These are phyloP conservation scores for Suhomyces anneliseae DNA, from an alignment of 1,139 yeast genomes.

Conservation along the genomic window DNA sequence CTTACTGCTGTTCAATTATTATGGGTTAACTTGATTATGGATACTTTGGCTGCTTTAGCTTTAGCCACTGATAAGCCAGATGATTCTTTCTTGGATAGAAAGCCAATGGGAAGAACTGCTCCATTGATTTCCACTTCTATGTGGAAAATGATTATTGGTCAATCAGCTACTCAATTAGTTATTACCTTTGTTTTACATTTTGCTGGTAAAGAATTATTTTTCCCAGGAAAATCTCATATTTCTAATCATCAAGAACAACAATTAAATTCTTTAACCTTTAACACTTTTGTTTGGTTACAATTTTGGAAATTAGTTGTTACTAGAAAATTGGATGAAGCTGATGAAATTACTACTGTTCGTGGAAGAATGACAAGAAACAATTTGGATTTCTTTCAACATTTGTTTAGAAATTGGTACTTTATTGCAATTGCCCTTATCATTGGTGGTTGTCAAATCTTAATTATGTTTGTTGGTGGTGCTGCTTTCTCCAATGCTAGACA, in stretches of 20 bases:
- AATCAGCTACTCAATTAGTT: constrained; percentile 71
- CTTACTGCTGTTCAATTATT: constrained; percentile 94
- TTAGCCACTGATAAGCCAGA: constrained; percentile 97
- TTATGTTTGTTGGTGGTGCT: constrained; percentile 97
- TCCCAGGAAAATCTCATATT: constrained; percentile 30
- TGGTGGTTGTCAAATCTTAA: constrained; percentile 79
- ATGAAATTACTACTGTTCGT: constrained; percentile 55
- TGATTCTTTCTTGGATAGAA: constrained; percentile 69
- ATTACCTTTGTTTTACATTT: constrained; percentile 82
- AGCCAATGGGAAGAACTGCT: constrained; percentile 81
- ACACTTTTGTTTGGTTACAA: constrained; percentile 97
- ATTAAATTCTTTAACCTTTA: constrained; percentile 83
- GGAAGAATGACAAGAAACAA: constrained; percentile 61
- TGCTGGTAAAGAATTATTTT: constrained; percentile 67
- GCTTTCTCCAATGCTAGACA: constrained; percentile 83
- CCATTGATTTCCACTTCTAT: constrained; percentile 85
- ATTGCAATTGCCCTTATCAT: constrained; percentile 68
- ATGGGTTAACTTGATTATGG: constrained; percentile 98
- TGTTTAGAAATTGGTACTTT: constrained; percentile 81
- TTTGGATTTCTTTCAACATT: constrained; percentile 79
- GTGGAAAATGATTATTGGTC: constrained; percentile 98
- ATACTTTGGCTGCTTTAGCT: constrained; percentile 95
- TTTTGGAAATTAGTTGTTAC: constrained; percentile 91
- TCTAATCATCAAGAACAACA: constrained; percentile 53
- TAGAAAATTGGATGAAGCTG: constrained; percentile 88